These are phyloP conservation scores for Punica granatum DNA, from an alignment of 345 rosid genomes.

Conservation along the genomic window DNA sequence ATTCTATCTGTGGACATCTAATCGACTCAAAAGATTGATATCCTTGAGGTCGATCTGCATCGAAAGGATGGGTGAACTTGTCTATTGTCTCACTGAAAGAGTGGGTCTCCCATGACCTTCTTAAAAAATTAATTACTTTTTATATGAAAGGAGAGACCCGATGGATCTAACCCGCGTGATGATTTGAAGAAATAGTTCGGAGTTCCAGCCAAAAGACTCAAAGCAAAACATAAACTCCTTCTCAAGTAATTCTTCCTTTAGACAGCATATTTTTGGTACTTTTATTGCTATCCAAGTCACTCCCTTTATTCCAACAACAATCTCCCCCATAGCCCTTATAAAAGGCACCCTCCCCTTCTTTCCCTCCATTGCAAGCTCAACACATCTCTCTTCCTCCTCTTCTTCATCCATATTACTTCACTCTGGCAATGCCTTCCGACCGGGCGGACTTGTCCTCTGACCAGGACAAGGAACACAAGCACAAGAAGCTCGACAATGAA, in stretches of 20 bases:
- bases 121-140: no score
- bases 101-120: no score
- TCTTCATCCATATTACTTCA: neutral
- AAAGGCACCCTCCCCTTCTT: neutral
- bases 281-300: constrained; percentile 3
- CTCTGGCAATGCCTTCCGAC: constrained; percentile 26
- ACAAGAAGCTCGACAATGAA: constrained; percentile 24
- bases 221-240: constrained; percentile 14
- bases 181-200: no score
- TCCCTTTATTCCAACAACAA: constrained; percentile 17
- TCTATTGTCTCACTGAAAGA: no score
- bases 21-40: no score
- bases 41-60: no score
- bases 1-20: no score
- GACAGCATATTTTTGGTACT: neutral
- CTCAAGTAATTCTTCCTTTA: constrained; percentile 26
- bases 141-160: no score
- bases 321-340: neutral
- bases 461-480: constrained; percentile 15
- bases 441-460: constrained; percentile 21
- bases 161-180: no score
- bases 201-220: no score
- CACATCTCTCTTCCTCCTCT: neutral
- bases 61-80: no score
- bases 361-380: neutral